A percentile compares a stretch with the other conserved stretches of the same genome.
Conservation (phyloP, 2,329 filamentous ascomycete species). For the Xylariaceae sp. region DNA sequence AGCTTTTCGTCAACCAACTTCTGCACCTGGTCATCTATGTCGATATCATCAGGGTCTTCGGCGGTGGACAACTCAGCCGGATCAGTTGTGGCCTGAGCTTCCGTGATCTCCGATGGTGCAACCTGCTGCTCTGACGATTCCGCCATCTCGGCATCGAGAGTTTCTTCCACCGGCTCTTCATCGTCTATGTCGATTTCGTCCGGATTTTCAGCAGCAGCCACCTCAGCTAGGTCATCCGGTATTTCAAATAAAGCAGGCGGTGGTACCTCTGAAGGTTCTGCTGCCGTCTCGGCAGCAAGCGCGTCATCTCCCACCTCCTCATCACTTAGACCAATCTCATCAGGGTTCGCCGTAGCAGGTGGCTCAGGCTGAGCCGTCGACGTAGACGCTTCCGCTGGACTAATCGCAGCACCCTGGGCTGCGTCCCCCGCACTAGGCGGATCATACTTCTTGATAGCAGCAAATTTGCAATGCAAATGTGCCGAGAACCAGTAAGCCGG, state of each 20-base stretch:
- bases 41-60: slow-evolving; percentile 50
- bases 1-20: slow-evolving; percentile 15
- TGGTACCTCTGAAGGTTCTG: too few relatives aligned
- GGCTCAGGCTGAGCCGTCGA: slow-evolving; percentile 7
- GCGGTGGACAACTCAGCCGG: too few relatives aligned
- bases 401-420: slow-evolving; percentile 21
- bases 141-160: too few relatives aligned
- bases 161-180: too few relatives aligned
- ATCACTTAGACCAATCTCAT: slow-evolving; percentile 1
- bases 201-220: slow-evolving; percentile 9
- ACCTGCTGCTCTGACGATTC: too few relatives aligned
- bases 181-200: slow-evolving; percentile 4
- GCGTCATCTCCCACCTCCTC: too few relatives aligned
- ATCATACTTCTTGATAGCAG: slow-evolving; percentile 58
- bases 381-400: slow-evolving; percentile 2
- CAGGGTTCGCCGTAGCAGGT: slow-evolving; percentile 10
- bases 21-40: slow-evolving; percentile 48
- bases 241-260: too few relatives aligned
- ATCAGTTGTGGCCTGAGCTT: too few relatives aligned
- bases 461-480: slow-evolving; percentile 85
- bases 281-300: too few relatives aligned
- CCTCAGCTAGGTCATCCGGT: background rate
- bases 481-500: slow-evolving; percentile 90
- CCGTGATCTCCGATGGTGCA: too few relatives aligned
- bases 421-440: slow-evolving; percentile 12